These are phyloP conservation scores for Suzukiozyma palmioleophila DNA, from an alignment of 1,139 yeast genomes.

Conservation along the genomic window DNA sequence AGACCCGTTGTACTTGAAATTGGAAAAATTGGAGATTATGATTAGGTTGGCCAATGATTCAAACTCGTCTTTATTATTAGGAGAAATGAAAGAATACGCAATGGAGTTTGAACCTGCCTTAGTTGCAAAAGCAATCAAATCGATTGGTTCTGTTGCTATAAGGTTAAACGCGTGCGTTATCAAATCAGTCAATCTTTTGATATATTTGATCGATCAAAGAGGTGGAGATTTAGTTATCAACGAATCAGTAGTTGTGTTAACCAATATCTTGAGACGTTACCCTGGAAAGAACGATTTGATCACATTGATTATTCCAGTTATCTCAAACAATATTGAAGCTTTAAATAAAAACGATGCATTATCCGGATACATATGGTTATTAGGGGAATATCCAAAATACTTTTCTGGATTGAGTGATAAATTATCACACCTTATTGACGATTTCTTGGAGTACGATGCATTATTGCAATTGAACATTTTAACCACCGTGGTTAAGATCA, in stretches of 20 bases:
- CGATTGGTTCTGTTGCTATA: constrained; percentile 87
- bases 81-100: constrained; percentile 88
- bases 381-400: constrained; percentile 82
- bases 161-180: constrained; percentile 59
- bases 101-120: constrained; percentile 93
- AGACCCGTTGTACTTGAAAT: constrained; percentile 89
- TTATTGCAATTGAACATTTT: constrained; percentile 72
- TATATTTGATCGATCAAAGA: constrained; percentile 73
- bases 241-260: constrained; percentile 73
- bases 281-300: constrained; percentile 56
- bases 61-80: constrained; percentile 65
- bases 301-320: constrained; percentile 65
- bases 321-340: constrained; percentile 56
- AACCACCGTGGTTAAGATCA: constrained; percentile 76
- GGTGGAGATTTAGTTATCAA: constrained; percentile 72
- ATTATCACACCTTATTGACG: constrained; percentile 48
- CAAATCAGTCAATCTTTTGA: constrained; percentile 71
- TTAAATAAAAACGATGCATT: constrained; percentile 60
- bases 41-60: constrained; percentile 72
- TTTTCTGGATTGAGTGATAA: constrained; percentile 51
- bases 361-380: constrained; percentile 80
- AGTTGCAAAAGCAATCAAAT: constrained; percentile 75
- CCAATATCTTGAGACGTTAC: constrained; percentile 76
- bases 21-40: constrained; percentile 89
- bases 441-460: constrained; percentile 70